phyloP scores from a whole-genome alignment of 225 moss, liverwort and hornwort species.

The Polytrichum formosum region DNA sequence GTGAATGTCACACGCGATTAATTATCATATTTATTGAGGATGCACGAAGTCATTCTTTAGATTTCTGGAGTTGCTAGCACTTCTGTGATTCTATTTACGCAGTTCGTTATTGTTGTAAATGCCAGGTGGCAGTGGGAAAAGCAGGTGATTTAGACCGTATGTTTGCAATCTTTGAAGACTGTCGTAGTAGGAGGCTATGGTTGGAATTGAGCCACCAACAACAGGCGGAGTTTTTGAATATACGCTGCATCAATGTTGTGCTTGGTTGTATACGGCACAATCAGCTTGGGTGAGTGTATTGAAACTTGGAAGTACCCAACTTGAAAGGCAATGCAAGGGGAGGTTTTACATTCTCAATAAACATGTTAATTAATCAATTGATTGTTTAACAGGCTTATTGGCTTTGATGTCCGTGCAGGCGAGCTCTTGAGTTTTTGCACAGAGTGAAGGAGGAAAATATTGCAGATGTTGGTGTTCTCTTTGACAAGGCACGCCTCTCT shows the following conservation, averaged over 20 bases:
- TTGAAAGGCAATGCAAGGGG: neutral
- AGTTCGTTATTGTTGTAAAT: neutral
- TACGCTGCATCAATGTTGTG: constrained; percentile 64
- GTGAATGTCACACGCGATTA: no score
- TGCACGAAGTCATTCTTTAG: no score
- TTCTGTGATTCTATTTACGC: no score
- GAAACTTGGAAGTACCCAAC: neutral
- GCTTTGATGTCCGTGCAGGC: constrained; percentile 24
- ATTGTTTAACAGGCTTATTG: constrained; percentile 1
- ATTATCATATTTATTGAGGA: no score
- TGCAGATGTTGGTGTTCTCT: constrained; percentile 55
- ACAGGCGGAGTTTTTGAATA: constrained; percentile 48
- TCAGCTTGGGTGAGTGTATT: constrained; percentile 59
- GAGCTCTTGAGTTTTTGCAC: constrained; percentile 62
- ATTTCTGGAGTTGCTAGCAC: no score
- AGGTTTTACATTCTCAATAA: no score
- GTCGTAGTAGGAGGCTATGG: constrained; percentile 38
- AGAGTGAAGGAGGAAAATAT: constrained; percentile 53
- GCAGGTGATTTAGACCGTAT: constrained; percentile 61
- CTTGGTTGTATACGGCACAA: constrained; percentile 62
- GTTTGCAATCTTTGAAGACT: constrained; percentile 67
- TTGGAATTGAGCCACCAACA: constrained; percentile 42
- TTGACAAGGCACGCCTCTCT: constrained; percentile 54
- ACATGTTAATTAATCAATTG: constrained; percentile 4
- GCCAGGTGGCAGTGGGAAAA: constrained; percentile 62